Base-by-base conservation (phyloP, 768 basidiomycete genomes). In the Mycena haematopus region DNA sequence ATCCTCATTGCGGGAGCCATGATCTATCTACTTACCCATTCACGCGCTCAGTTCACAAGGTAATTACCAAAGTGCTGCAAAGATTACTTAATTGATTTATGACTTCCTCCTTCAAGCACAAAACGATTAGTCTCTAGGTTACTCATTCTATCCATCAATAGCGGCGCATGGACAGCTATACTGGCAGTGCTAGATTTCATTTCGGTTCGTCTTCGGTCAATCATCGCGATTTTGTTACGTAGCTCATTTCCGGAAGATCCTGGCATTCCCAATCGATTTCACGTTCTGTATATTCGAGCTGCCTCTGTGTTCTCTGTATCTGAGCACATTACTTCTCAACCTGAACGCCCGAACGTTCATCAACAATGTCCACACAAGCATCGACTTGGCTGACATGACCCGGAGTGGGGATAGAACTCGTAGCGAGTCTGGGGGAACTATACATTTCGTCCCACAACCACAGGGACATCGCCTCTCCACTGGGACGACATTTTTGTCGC, bases 291-390 rank as follows among this genome's bases (percentile, higher is more conserved):
- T 66, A 24, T 56, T 76, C 40, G 76, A 72, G 52, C 73, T 72
- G 21, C 72, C 76, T 6, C 65, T 76, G 24, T 73, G 74, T 49
- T 68, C 73, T 31, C 63, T 76, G 17, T 78, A 78, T 46, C 70
- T 75, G 50, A 76, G 72, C 49, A 74, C 72, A 19, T 63, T 77
- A 21, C 71, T 76, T 52, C 69, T 68, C 17, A 77, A 71, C 56
- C 50, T 76, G 55, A 76, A 76, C 45, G 69, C 74, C 7, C 68
- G 75, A 8, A 63, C 56, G 21, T 66, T 63, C 47, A n/a, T 61
- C 35, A 50, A 22, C 36, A 33, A 33, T 17, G 22, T 17, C 1
- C 25, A 25, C 17, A 38, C 50, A 11, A 56, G 52, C 25, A 60
- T 61, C 19, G 53, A 55, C 22, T 22, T 61, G 21, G 29, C 27